These are phyloP conservation scores for rapeseed (Brassica napus) DNA, from an alignment of 345 rosid genomes.

Conservation along the genomic window DNA sequence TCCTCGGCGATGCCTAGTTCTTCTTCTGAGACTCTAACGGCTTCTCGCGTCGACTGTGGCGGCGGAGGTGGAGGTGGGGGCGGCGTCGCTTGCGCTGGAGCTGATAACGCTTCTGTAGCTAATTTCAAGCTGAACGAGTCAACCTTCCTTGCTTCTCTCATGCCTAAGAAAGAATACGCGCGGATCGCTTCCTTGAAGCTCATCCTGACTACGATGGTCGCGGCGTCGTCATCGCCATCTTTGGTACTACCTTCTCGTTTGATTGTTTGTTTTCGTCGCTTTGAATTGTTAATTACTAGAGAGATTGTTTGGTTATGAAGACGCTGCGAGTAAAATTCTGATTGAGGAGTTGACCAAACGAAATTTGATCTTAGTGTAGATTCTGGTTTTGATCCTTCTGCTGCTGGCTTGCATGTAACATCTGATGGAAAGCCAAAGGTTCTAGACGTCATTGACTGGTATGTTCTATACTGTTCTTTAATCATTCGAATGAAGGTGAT, in stretches of 20 bases:
- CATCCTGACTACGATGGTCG: constrained; percentile 89
- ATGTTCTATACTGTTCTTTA: constrained; percentile 13
- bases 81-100: constrained; percentile 45
- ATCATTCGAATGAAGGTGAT: constrained; percentile 1
- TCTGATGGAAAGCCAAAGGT: constrained; percentile 96
- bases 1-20: constrained; percentile 75
- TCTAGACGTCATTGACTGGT: constrained; percentile 93
- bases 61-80: constrained; percentile 47
- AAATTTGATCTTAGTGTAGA: constrained; percentile 44
- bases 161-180: constrained; percentile 94
- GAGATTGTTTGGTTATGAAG: constrained; percentile 6
- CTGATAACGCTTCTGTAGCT: constrained; percentile 58
- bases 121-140: constrained; percentile 76
- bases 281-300: no score
- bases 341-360: not conserved
- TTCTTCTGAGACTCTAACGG: constrained; percentile 45
- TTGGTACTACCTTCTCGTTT: constrained; percentile 49
- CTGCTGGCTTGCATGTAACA: constrained; percentile 82
- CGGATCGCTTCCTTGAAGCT: constrained; percentile 78
- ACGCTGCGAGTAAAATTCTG: not conserved
- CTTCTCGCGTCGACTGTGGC: constrained; percentile 46
- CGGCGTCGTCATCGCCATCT: constrained; percentile 82
- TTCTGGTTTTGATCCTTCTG: constrained; percentile 96
- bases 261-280: no score
- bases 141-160: constrained; percentile 87